phyloP scores from a whole-genome alignment of 208 protist species.

The Vickermania ingenoplastis region DNA sequence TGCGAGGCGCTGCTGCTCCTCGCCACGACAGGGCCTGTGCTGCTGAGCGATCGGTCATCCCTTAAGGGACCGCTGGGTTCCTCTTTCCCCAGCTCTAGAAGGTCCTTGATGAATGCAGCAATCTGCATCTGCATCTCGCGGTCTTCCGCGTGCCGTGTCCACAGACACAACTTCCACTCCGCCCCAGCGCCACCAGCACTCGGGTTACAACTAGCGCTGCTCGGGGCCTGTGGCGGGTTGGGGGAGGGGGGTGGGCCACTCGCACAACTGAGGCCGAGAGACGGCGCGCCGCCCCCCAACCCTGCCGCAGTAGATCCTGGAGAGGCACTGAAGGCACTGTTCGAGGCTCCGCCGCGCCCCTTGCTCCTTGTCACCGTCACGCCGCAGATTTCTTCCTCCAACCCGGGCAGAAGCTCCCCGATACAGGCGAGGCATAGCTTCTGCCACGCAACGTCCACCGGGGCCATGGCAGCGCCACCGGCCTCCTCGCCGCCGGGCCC shows the following conservation, averaged over 20 bases:
- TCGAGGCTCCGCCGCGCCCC: slow-evolving; percentile 2
- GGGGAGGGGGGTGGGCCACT: background rate
- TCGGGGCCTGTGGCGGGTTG: background rate
- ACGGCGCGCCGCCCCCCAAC: background rate
- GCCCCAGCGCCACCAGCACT: too few species aligned
- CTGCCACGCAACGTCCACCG: slow-evolving; percentile 75
- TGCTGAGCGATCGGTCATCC: background rate
- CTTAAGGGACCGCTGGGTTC: background rate
- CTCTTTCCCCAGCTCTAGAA: slow-evolving; percentile 18
- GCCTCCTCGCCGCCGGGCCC: background rate
- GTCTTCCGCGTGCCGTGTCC: slow-evolving; percentile 74
- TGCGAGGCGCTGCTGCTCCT: background rate
- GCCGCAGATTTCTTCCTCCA: slow-evolving; percentile 82
- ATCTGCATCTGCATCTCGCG: slow-evolving; percentile 49
- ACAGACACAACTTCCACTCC: slow-evolving; percentile 80
- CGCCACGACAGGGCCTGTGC: too few species aligned
- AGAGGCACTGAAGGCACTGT: too few species aligned
- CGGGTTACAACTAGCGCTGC: too few species aligned
- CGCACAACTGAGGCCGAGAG: background rate
- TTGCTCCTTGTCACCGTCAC: slow-evolving; percentile 54
- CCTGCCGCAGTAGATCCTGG: too few species aligned
- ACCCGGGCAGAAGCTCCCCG: slow-evolving; percentile 66
- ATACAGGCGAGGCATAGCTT: slow-evolving; percentile 63
- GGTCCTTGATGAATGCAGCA: slow-evolving; percentile 36
- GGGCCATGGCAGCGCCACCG: slow-evolving; percentile 11